Evolutionary conservation across 495 filamentous ascomycete genomes (phyloP).

Genomic region (Hypoxylon rickii): DNA sequence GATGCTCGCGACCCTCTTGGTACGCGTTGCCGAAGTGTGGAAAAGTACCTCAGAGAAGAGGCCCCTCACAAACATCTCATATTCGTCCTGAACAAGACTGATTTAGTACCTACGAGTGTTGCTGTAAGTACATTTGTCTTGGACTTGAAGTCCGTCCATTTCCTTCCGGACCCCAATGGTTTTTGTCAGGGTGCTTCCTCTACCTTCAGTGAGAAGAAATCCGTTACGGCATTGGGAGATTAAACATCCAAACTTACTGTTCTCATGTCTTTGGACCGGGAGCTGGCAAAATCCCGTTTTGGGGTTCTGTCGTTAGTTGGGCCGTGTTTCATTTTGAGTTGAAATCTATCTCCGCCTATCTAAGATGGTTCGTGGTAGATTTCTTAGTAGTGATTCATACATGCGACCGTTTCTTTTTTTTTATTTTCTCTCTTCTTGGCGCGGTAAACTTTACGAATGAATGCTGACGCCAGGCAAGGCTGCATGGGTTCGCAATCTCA

Average conservation of each 20-base stretch:
- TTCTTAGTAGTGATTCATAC: constrained; percentile 99
- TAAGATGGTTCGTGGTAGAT: constrained; percentile 63
- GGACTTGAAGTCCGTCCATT: constrained; percentile 16
- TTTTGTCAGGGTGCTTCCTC: constrained; percentile 91
- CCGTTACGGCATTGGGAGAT: constrained; percentile 99
- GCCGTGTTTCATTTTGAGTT: constrained; percentile 78
- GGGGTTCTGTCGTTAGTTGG: constrained; percentile 76
- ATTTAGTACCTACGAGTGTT: constrained; percentile 89
- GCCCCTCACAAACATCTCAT: constrained; percentile 94
- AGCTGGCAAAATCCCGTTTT: constrained; percentile 83
- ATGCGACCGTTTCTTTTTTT: constrained; percentile 49
- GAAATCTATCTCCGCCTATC: constrained; percentile 63
- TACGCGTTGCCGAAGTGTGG: constrained; percentile 85
- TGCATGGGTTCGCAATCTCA: constrained; percentile 78
- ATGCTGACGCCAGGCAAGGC: constrained; percentile 60
- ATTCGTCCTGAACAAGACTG: constrained; percentile 93
- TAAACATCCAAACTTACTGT: constrained; percentile 68
- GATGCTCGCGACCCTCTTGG: constrained; percentile 91
- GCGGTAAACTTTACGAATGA: no score
- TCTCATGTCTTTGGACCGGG: constrained; percentile 58
- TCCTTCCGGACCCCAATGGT: constrained; percentile 59
- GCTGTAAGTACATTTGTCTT: constrained; percentile 71
- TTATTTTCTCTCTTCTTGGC: no score
- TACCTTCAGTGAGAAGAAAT: constrained; percentile 69
- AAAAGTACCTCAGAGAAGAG: constrained; percentile 91